These are phyloP conservation scores for Sungouiozyma intestinalis DNA, from an alignment of 805 yeast species.

Conservation along the genomic window DNA sequence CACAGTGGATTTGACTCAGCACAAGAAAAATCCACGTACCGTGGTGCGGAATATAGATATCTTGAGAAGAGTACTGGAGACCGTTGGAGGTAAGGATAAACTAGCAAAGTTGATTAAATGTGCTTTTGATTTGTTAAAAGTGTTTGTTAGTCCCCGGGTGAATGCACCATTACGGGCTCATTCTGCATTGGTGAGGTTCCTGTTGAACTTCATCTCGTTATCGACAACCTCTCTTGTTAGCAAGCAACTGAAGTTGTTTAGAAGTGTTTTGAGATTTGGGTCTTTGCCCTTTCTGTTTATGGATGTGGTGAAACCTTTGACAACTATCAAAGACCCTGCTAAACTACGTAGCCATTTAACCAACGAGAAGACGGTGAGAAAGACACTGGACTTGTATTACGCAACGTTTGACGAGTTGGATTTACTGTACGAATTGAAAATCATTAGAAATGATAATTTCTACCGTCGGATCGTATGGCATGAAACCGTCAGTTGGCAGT, in stretches of 20 bases:
- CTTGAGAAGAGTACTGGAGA: conserved; percentile 42
- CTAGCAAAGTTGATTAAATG: conserved; percentile 56
- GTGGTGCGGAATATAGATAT: conserved; percentile 31
- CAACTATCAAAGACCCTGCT: not conserved
- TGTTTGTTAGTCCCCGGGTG: not conserved
- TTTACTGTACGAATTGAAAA: conserved; percentile 40
- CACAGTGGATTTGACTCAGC: not conserved
- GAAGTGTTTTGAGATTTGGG: conserved; percentile 64
- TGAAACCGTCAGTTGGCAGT: conserved; percentile 61
- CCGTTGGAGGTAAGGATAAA: conserved; percentile 61
- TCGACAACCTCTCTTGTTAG: conserved; percentile 12
- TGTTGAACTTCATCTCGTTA: not conserved
- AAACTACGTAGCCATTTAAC: conserved; percentile 28
- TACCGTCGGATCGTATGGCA: conserved; percentile 38
- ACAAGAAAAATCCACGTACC: conserved; percentile 1
- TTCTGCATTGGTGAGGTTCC: not conserved
- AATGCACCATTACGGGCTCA: not conserved
- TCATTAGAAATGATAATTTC: conserved; percentile 19
- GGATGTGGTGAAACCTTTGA: conserved; percentile 29
- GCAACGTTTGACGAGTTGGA: conserved; percentile 55
- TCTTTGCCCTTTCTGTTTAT: conserved; percentile 51
- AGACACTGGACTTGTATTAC: conserved; percentile 44
- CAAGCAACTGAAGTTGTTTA: conserved; percentile 38
- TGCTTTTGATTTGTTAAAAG: conserved; percentile 40
- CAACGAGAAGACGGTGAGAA: conserved; percentile 31